These are phyloP conservation scores for Ettlia oleoabundans DNA, from an alignment of 139 green algal species.

Conservation along the genomic window DNA sequence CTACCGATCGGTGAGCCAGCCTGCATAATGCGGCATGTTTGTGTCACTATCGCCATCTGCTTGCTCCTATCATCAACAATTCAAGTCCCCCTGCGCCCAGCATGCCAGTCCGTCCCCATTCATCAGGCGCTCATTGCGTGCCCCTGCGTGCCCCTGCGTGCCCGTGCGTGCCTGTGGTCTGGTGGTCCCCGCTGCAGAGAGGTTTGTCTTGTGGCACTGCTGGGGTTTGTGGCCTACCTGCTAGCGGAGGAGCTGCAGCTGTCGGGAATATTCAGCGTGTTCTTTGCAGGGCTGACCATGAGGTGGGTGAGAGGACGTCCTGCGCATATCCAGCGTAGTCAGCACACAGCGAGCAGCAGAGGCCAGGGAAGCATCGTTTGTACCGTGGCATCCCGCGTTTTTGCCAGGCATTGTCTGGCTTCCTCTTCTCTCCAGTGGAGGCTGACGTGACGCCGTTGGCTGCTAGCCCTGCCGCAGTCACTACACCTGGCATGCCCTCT, in stretches of 20 bases:
- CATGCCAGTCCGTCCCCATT: too few species aligned
- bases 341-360: not conserved
- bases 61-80: too few species aligned
- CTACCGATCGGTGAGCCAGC: constrained; percentile 29
- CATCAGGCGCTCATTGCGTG: not conserved
- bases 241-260: constrained; percentile 70
- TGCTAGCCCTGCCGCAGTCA: constrained; percentile 37
- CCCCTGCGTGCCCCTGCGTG: too few species aligned
- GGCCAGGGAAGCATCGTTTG: too few species aligned
- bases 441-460: not conserved
- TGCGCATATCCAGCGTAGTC: not conserved
- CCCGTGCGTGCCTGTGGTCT: not conserved
- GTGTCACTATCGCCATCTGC: too few species aligned
- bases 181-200: constrained; percentile 45
- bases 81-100: not conserved
- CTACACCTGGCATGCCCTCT: constrained; percentile 77
- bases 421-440: too few species aligned
- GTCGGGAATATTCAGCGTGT: constrained; percentile 80
- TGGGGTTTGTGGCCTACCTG: constrained; percentile 77
- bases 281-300: constrained; percentile 83
- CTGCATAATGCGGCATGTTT: not conserved
- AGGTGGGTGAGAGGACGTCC: not conserved
- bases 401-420: too few species aligned
- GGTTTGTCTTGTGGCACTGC: constrained; percentile 65
- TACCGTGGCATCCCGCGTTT: too few species aligned